Evolutionary conservation across 2,329 filamentous ascomycete species (phyloP), one percentile per base, ranked within the genome.

Genomic region (Grosmannia penicillata): DNA sequence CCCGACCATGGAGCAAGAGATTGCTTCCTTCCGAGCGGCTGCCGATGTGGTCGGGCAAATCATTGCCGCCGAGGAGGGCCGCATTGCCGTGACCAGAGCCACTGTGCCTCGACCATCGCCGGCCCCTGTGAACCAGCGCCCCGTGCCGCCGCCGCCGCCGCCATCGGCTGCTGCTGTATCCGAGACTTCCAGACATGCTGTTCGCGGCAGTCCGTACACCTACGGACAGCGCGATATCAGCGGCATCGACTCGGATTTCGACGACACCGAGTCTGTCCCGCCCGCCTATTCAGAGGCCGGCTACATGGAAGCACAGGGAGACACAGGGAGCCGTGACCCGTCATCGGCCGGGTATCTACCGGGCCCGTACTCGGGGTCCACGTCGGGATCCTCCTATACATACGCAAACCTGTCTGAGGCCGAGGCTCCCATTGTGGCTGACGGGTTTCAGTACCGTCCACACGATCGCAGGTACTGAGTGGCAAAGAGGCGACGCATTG

Each of bases 1-100:
- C 35, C 36, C 47, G 10, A 60, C 60, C 4, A 63, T 69, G 59
- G 62, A 65, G 45, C 58, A 67, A 46, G 65, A 68, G 47, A 59
- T 70, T 44, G 59, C 63, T 4, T 55, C 60, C 35, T 64, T 70
- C 50, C 58, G 65, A 3, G 56, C 57, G 36, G 65, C 60, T 3
- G 64, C 63, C 7, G 55, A 56, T 6, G 53, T 67, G 32, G 62
- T 70, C 1, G 60, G 59, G 29, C 59, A 62, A 29, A 55, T 70
- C 37, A 56, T 69, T 18, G 54, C 60, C 6, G 61, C 58, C 2
- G 63, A 65, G 39, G 62, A 65, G 43, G 58, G 55, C 31, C 45
- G 45, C 6, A 4, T 27, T 8, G 28, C 38, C 4, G 33, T 33
- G 7, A 42, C 28, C 33, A 38, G 19, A n/a, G 10, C 2, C 18